phyloP scores from a whole-genome alignment of 768 basidiomycete genomes.

The Tylopilus rubrobrunneus region DNA sequence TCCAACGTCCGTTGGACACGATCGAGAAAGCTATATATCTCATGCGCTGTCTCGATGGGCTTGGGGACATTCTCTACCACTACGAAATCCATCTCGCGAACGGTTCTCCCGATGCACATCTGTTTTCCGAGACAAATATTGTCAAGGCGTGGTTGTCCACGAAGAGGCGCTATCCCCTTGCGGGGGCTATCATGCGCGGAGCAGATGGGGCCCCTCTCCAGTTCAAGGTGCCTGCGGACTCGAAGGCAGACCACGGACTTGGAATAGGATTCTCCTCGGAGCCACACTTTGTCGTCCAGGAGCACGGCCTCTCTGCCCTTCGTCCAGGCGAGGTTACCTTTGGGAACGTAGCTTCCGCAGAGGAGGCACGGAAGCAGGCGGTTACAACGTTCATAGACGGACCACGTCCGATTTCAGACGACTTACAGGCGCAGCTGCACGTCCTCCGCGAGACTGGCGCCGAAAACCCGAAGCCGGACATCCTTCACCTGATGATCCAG shows the following conservation, averaged over 20 bases:
- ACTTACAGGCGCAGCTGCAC: no score
- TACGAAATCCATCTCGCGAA: constrained; percentile 24
- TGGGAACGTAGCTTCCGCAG: no score
- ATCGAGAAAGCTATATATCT: constrained; percentile 38
- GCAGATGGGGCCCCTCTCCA: not conserved
- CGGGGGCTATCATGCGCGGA: constrained; percentile 37
- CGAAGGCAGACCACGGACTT: no score
- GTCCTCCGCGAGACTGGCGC: no score
- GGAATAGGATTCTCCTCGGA: not conserved
- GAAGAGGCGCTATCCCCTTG: constrained; percentile 48
- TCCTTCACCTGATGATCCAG: no score
- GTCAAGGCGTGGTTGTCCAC: constrained; percentile 40
- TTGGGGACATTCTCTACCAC: constrained; percentile 40
- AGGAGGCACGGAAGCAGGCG: no score
- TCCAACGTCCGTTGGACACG: constrained; percentile 37
- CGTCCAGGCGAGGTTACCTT: constrained; percentile 39
- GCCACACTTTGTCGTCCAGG: constrained; percentile 39
- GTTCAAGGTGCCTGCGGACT: not conserved
- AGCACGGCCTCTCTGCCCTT: constrained; percentile 30
- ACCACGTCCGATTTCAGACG: no score
- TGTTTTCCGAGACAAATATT: constrained; percentile 35
- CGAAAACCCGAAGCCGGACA: no score
- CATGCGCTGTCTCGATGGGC: constrained; percentile 37
- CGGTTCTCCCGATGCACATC: constrained; percentile 20
- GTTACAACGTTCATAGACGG: no score